Conservation (phyloP, 345 rosid species). For the Lumnitzera littorea region DNA sequence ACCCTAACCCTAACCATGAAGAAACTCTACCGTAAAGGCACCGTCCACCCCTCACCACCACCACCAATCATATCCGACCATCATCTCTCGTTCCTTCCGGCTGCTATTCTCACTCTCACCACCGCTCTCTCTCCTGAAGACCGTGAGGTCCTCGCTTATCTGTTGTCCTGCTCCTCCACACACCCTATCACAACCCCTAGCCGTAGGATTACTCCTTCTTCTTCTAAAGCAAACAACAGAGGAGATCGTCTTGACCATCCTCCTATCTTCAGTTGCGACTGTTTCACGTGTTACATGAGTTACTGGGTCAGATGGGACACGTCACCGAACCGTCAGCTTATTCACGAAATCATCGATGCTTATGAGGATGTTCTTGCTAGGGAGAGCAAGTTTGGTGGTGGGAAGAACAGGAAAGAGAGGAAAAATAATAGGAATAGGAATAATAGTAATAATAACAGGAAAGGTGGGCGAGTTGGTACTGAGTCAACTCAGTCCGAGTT, state of each 20-base stretch:
- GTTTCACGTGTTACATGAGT: constrained; percentile 71
- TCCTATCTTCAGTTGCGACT: constrained; percentile 55
- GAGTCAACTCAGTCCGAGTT: constrained; percentile 11
- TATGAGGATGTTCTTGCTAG: constrained; percentile 39
- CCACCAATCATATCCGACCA: constrained; percentile 35
- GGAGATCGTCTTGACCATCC: constrained; percentile 25
- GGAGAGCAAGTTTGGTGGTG: no score
- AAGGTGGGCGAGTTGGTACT: constrained; percentile 16
- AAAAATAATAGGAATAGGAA: constrained; percentile 5
- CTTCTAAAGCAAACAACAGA: not conserved
- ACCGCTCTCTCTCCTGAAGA: constrained; percentile 58
- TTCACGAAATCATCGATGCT: constrained; percentile 75
- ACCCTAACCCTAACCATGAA: constrained; percentile 33
- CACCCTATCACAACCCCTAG: not conserved
- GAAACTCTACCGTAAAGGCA: constrained; percentile 66
- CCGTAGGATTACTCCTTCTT: not conserved
- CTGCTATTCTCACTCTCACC: constrained; percentile 55
- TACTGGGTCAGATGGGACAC: constrained; percentile 84
- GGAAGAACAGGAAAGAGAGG: constrained; percentile 12
- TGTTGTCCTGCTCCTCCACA: constrained; percentile 36
- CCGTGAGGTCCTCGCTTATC: constrained; percentile 29
- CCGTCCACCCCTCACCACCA: constrained; percentile 55
- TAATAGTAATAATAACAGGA: constrained; percentile 24
- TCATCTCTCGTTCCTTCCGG: constrained; percentile 56
- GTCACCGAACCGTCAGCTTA: constrained; percentile 71